Conservation (phyloP, 331 rosid species). For the Quercus lobata region DNA sequence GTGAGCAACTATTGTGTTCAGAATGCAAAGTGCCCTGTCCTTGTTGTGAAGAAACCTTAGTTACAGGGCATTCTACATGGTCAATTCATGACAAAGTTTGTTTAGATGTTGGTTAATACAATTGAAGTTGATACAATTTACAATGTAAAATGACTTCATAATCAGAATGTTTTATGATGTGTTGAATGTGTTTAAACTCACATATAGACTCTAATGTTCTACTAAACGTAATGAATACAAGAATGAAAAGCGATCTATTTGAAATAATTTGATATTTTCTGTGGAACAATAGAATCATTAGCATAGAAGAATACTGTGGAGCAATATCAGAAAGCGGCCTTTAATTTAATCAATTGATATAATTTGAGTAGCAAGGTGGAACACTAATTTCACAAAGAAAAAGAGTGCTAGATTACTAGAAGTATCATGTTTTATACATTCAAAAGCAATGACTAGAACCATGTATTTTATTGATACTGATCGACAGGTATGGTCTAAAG, state of each 20-base stretch:
- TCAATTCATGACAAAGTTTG: background rate
- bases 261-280: background rate
- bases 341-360: background rate
- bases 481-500: background rate
- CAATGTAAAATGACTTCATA: background rate
- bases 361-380: background rate
- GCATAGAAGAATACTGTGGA: background rate
- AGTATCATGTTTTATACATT: background rate
- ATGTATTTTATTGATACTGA: background rate
- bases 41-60: slow-evolving; percentile 38
- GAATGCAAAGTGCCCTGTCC: slow-evolving; percentile 9
- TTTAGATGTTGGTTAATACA: background rate
- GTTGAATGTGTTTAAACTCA: background rate
- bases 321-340: background rate
- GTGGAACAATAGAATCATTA: background rate
- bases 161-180: background rate
- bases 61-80: background rate
- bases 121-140: background rate
- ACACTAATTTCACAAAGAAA: background rate
- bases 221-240: background rate
- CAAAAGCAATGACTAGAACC: background rate
- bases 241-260: background rate
- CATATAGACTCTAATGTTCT: background rate
- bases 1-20: slow-evolving; percentile 3
- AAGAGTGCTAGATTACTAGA: slow-evolving; percentile 1